Conservation (phyloP, 768 basidiomycete genomes). For the Leccinum aurantiacum region DNA sequence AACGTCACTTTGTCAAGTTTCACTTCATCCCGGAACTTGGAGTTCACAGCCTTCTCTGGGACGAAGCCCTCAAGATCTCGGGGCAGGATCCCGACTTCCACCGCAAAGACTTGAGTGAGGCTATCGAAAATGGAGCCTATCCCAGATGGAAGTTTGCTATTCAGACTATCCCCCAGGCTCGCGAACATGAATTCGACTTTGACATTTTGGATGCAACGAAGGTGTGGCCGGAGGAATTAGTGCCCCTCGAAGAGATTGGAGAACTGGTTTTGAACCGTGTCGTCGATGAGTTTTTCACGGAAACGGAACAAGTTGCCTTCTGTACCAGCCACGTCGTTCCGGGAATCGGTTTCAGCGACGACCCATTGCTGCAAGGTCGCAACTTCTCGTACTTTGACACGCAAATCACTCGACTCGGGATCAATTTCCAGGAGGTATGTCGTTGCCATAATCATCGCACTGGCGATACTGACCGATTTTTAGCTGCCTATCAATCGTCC, state of each 20-base stretch:
- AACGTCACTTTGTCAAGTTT: constrained; percentile 85
- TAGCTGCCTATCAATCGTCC: constrained; percentile 83
- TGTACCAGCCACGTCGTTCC: constrained; percentile 66
- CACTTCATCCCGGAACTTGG: constrained; percentile 82
- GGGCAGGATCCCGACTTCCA: constrained; percentile 93
- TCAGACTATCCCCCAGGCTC: constrained; percentile 56
- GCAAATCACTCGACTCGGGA: constrained; percentile 74
- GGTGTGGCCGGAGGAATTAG: constrained; percentile 78
- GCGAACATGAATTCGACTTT: constrained; percentile 82
- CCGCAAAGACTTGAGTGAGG: constrained; percentile 82
- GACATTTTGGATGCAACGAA: constrained; percentile 88
- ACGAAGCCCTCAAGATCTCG: constrained; percentile 80
- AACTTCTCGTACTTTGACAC: constrained; percentile 91
- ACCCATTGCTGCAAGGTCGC: constrained; percentile 79
- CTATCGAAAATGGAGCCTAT: constrained; percentile 67
- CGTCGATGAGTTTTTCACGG: constrained; percentile 79
- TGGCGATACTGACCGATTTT: not conserved
- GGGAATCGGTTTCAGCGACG: constrained; percentile 70
- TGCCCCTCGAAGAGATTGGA: constrained; percentile 77
- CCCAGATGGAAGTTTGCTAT: constrained; percentile 83
- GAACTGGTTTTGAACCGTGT: constrained; percentile 64
- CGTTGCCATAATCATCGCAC: no score
- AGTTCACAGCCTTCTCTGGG: constrained; percentile 83
- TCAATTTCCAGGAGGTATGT: constrained; percentile 71
- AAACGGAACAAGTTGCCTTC: constrained; percentile 88